Evolutionary conservation across 2,329 filamentous ascomycete genomes (phyloP), one percentile per base, ranked within the genome.

Genomic region (Penicillium sp.): DNA sequence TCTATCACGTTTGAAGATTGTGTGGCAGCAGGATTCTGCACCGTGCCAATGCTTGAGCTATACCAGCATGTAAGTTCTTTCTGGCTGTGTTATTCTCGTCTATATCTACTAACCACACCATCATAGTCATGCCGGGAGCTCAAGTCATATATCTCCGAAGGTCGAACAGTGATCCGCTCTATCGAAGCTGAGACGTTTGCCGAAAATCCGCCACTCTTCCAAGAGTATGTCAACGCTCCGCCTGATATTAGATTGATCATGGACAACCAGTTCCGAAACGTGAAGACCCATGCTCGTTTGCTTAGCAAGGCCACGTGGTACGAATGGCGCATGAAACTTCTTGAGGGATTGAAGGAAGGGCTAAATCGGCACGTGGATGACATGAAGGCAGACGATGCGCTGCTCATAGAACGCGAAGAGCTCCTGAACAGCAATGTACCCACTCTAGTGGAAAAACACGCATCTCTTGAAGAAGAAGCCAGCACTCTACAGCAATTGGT

Each of bases 231-330:
- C 59, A 87, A 87, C 9, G 93, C 93, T 24, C 84, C 89, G 0
- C 85, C 91, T 0, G 90, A 95, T 58, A 86, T 96, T 69, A 92
- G 90, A 67, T 76, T 85, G 3, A 81, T 95, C 48, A 95, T 99
- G 87, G 93, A 99, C 75, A 94, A 90, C 61, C 92, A 97, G 69
- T 94, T 99, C 79, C 94, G 96, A 73, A 97, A 97, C 67, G 89
- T 96, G 73, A 97, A 97, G 78, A 92, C 91, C 0, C 89, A 96
- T 71, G 91, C 93, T 14, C 85, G 94, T 24, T 81, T 97, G 13
- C 79, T 92, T 48, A 97, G 93, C 76, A 97, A 97, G 70, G 91
- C 90, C 53, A 92, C 94, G 79, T 99, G 94, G 94, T 99, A 99
- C 71, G 89, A 93, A 67, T 99, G 94, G 94, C 88, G 94, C 39